These are phyloP conservation scores for Xylaria cubensis DNA, from an alignment of 495 filamentous ascomycete genomes.

Conservation along the genomic window DNA sequence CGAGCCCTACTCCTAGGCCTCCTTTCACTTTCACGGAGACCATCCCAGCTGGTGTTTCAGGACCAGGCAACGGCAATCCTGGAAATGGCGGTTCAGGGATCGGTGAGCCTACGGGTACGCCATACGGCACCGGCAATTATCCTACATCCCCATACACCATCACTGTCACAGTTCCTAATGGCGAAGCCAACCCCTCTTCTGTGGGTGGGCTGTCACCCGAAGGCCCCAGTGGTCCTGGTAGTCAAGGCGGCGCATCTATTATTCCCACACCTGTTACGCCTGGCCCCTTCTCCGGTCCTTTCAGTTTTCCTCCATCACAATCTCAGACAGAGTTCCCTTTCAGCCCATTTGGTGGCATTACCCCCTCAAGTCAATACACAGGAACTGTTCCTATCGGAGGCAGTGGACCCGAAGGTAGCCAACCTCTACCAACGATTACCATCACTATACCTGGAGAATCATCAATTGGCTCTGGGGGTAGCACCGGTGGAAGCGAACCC, in stretches of 20 bases:
- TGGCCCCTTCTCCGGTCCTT: conserved; percentile 38
- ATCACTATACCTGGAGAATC: conserved; percentile 34
- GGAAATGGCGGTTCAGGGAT: conserved; percentile 11
- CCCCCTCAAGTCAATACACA: conserved; percentile 27
- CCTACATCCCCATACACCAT: conserved; percentile 20
- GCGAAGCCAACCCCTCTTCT: conserved; percentile 5
- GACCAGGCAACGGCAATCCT: conserved; percentile 11
- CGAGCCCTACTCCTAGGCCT: conserved; percentile 3
- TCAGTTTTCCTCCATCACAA: conserved; percentile 37
- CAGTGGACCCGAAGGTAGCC: conserved; percentile 26
- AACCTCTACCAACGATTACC: conserved; percentile 35
- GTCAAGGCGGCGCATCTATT: conserved; percentile 32
- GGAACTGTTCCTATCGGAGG: conserved; percentile 30
- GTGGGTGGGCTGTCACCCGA: conserved; percentile 16
- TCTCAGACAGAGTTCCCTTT: conserved; percentile 24
- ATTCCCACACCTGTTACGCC: conserved; percentile 28
- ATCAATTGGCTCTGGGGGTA: conserved; percentile 30
- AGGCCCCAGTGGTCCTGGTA: conserved; percentile 23
- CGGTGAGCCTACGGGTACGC: conserved; percentile 1
- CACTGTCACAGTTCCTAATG: conserved; percentile 17
- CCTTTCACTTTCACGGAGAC: conserved; percentile 19
- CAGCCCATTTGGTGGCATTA: conserved; percentile 20
- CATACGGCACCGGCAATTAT: conserved; percentile 18
- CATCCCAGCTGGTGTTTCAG: conserved; percentile 4
- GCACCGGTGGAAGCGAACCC: conserved; percentile 25